These are phyloP conservation scores for Porogramme epimiltina DNA, from an alignment of 1,284 basidiomycete species.

Conservation along the genomic window DNA sequence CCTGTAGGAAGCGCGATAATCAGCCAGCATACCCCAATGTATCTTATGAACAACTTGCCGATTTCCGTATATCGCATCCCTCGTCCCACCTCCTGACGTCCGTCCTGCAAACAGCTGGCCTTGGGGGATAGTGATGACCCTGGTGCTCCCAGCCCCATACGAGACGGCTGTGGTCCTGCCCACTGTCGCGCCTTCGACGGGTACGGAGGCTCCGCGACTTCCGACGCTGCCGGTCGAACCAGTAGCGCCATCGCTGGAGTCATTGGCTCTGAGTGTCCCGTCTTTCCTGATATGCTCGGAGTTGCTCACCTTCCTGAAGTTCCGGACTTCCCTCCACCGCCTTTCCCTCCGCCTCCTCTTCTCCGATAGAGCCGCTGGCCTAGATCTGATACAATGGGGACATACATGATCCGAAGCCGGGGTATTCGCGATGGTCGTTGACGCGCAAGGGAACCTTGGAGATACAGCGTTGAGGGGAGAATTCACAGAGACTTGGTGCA, in stretches of 20 bases:
- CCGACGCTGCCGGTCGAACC: constrained; percentile 27
- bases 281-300: neutral
- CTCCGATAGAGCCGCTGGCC: constrained; percentile 25
- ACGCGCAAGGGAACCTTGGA: too few relatives aligned
- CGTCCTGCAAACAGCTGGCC: constrained; percentile 46
- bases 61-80: constrained; percentile 41
- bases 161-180: constrained; percentile 30
- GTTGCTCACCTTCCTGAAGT: constrained; percentile 3
- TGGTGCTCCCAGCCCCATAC: constrained; percentile 42
- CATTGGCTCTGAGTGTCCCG: constrained; percentile 20
- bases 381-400: constrained; percentile 35
- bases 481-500: too few relatives aligned
- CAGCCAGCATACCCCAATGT: neutral
- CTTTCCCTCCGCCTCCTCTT: constrained; percentile 27
- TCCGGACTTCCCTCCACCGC: constrained; percentile 16
- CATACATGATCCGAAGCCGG: constrained; percentile 27
- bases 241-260: constrained; percentile 7
- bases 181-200: constrained; percentile 32
- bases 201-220: constrained; percentile 23
- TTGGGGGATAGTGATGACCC: constrained; percentile 35
- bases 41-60: constrained; percentile 36
- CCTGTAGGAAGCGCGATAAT: constrained; percentile 31
- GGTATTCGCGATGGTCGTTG: too few relatives aligned
- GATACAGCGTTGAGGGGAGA: too few relatives aligned
- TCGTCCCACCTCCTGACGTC: constrained; percentile 41